Evolutionary conservation across 1,284 basidiomycete species (phyloP), one percentile per base, ranked within the genome.

Genomic region (Ganoderma boninense): DNA sequence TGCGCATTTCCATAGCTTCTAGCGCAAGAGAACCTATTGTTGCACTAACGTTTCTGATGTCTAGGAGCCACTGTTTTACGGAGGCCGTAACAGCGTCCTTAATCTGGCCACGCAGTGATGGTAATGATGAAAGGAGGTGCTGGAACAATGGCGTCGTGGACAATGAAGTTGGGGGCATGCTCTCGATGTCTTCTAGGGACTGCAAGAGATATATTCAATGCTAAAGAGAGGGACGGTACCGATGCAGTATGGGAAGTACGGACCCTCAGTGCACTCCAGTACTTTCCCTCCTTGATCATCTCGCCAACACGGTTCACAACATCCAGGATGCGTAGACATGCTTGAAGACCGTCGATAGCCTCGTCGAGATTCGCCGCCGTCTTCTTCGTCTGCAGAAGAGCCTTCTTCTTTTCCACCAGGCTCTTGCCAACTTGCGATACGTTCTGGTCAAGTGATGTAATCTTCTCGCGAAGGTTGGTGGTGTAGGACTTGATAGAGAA

Each of bases 31-130:
- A 89, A 2, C 98, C 98, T 1, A 99, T 94, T 62, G 94, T 89
- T 0, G 92, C 90, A 68, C 94, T 95, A 70, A 95, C 90, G 76
- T 98, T 97, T 65, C 98, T 87, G 68, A 99, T 97, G 77, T 99
- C 96, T 66, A 97, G 91, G 35, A 99, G 84, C 98, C 98, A 99
- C 72, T 98, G 94, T 80, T 99, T 99, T 84, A 97, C 94, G 10
- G 97, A 95, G 0, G 96, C 93, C 0, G 95, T 97, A 2, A 99
- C 98, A 0, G 95, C 94, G 76, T 95, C 93, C 79, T 97, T 96
- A 78, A 99, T 95, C 75, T 96, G 94, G 26, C 87, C 85, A 10
- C 97, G 92, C 62, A 97, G 87, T 0, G 96, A 97, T 0, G 98
- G 98, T 38, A 99, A 84, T 0, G 96, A 97, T 0, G 95, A 95